Base-by-base conservation (phyloP, 208 protist species). In the Trypanosoma scelopori region DNA sequence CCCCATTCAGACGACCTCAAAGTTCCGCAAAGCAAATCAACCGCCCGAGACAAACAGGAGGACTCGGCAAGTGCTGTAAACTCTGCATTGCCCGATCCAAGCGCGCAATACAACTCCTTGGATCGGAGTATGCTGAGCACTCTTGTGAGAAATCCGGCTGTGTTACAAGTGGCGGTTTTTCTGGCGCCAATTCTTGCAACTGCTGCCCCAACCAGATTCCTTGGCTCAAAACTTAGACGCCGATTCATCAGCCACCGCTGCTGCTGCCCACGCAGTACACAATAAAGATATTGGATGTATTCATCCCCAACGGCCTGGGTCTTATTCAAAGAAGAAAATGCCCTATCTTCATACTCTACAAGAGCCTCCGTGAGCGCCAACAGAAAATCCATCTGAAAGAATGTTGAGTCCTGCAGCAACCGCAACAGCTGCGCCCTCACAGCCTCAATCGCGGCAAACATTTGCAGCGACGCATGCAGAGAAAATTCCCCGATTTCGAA, bases 21-120 rank as follows among this genome's bases (percentile, higher is more conserved):
- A n/a, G 12, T 23, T 11, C 35, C 18, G 30, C 16, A 1, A 6
- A 69, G 18, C 4, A 41, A 45, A 25, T 53, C 45, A 16, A 55
- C 27, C 2, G 53, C 42, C 11, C 16, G 15, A 9, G 28, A 55
- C 20, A 60, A 32, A 5, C 53, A 7, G 5, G 46, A 12, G 27
- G 64, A 69, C 16, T 16, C 27, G 6, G 22, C 11, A 52, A 69
- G 16, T 35, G 12, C 39, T 32, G 55, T 25, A 46, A 46, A 65
- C n/a, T 12, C 5, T 35, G 18, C 37, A 55, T 65, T 32, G 39
- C n/a, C 30, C 28, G 32, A 45, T 45, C 28, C 46, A 32, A 30
- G 45, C 2, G 9, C 5, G 9, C 11, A 6, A 42, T 55, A 15
- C 41, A 42, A 55, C 5, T 57, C 32, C 23, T 55, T 30, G 7